A percentile compares a stretch with the other conserved stretches of the same genome.
phyloP scores from a whole-genome alignment of 2,329 filamentous ascomycete species.

The Ophiobolus disseminans region DNA sequence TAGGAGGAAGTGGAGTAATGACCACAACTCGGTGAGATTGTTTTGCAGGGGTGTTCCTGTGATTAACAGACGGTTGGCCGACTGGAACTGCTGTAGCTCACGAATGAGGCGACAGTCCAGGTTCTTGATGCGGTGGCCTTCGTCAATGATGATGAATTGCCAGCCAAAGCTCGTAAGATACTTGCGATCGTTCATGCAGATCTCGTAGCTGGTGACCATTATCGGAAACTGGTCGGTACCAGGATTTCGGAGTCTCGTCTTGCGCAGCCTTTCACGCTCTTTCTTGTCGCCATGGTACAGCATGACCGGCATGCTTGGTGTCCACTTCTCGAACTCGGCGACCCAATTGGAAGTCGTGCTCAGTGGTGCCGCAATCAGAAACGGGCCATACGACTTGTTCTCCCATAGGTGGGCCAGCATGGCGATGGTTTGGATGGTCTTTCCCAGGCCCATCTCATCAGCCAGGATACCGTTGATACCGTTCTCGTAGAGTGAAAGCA shows the following conservation, averaged over 20 bases:
- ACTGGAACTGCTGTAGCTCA: slow-evolving; percentile 85
- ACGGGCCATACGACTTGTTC: slow-evolving; percentile 85
- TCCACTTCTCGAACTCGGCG: slow-evolving; percentile 90
- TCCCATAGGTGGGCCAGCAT: slow-evolving; percentile 87
- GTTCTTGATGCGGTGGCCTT: slow-evolving; percentile 97
- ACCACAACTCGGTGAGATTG: slow-evolving; percentile 94
- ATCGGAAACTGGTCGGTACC: slow-evolving; percentile 80
- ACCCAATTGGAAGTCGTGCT: slow-evolving; percentile 97
- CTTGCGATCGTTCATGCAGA: slow-evolving; percentile 88
- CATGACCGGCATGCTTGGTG: slow-evolving; percentile 83
- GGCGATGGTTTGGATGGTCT: slow-evolving; percentile 90
- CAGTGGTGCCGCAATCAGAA: slow-evolving; percentile 86
- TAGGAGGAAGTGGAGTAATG: slow-evolving; percentile 88
- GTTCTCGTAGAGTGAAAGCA: slow-evolving; percentile 82
- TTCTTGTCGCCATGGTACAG: slow-evolving; percentile 88
- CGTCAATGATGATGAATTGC: slow-evolving; percentile 98
- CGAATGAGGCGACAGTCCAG: slow-evolving; percentile 91
- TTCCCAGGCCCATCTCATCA: slow-evolving; percentile 93
- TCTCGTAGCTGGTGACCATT: slow-evolving; percentile 94
- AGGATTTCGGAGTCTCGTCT: slow-evolving; percentile 73
- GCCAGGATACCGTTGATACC: slow-evolving; percentile 90
- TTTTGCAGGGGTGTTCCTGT: slow-evolving; percentile 96
- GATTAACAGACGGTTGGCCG: slow-evolving; percentile 88
- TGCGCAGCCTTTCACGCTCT: slow-evolving; percentile 78
- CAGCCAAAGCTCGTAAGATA: slow-evolving; percentile 84